Conservation (phyloP, 2,329 filamentous ascomycete genomes). For the Podosphaera fusca region DNA sequence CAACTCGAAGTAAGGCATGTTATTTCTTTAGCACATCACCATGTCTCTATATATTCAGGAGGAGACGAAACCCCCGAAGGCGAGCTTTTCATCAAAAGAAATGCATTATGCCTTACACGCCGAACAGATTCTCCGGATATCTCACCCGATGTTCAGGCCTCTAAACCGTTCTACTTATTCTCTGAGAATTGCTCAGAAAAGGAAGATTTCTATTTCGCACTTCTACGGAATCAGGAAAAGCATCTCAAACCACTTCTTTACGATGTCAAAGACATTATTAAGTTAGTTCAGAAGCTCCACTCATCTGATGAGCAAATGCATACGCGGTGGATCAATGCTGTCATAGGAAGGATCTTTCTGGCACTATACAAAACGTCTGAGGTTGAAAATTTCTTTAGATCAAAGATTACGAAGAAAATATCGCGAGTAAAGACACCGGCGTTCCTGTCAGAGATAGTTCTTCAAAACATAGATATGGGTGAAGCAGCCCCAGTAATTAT, state of each 20-base stretch:
- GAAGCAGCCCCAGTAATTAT: slow-evolving; percentile 72
- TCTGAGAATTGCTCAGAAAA: slow-evolving; percentile 91
- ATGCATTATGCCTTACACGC: slow-evolving; percentile 62
- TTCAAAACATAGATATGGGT: slow-evolving; percentile 67
- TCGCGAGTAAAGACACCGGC: slow-evolving; percentile 76
- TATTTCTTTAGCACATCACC: slow-evolving; percentile 73
- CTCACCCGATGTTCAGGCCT: slow-evolving; percentile 30
- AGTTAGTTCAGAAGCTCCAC: slow-evolving; percentile 72
- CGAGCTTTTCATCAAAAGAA: slow-evolving; percentile 87
- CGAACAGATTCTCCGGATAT: slow-evolving; percentile 30
- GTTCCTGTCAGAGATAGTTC: slow-evolving; percentile 66
- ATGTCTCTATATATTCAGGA: slow-evolving; percentile 65
- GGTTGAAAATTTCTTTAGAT: slow-evolving; percentile 53
- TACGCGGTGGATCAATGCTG: slow-evolving; percentile 79
- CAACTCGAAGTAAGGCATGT: slow-evolving; percentile 93
- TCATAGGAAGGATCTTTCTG: slow-evolving; percentile 73
- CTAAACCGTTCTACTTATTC: slow-evolving; percentile 82
- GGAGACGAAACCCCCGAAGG: slow-evolving; percentile 62
- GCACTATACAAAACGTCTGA: slow-evolving; percentile 68
- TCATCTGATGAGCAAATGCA: slow-evolving; percentile 79
- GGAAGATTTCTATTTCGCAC: slow-evolving; percentile 91
- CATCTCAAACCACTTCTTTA: slow-evolving; percentile 53
- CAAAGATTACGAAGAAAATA: slow-evolving; percentile 91
- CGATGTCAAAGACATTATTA: slow-evolving; percentile 67
- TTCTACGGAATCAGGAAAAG: slow-evolving; percentile 60